Evolutionary conservation across 1,284 basidiomycete species (phyloP), one percentile per base, ranked within the genome.

Genomic region (Sporisorium exsertum): DNA sequence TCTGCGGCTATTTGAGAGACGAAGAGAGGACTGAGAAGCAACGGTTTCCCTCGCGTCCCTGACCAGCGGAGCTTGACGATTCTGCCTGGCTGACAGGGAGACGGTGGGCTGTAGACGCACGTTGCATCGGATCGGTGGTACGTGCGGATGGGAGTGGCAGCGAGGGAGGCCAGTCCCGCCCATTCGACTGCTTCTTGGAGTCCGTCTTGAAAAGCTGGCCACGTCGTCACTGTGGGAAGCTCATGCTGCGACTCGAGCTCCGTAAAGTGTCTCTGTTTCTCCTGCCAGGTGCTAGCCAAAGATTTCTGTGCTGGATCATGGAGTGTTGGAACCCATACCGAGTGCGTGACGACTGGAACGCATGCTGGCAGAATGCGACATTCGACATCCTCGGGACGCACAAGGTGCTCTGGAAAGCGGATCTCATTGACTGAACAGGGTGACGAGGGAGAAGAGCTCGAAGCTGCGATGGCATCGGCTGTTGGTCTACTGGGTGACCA

Each of bases 151-250:
- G 66, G 43, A 22, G 42, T 45, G 0, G 71, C 54, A 15, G 58
- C 71, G 0, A 77, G 29, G 3, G 71, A 62, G 13, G 46, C 64
- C 13, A 79, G 45, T 1, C 68, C 67, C 3, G 65, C 52, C 78
- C 78, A 79, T 53, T 74, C 78, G 32, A 74, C n/a, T 1, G 54
- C 57, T 47, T 73, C 64, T 15, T 78, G 59, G 9, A 72, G 24
- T 10, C 37, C 45, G 2, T 59, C 51, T 20, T 71, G 61, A 35
- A 51, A 79, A 3, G 40, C 58, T 18, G 40, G 3, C 71, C 71
- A 79, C 6, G 61, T 56, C 12, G 58, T 13, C 5, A 29, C 9
- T 7, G 56, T 8, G 33, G 53, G 26, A 16, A 40, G 27, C 10
- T 54, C 49, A n/a, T 9, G 12, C 24, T 6, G 18, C 40, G 45